A percentile compares a stretch with the other conserved stretches of the same genome.
These are phyloP conservation scores for Gelatoporia subvermispora DNA, from an alignment of 768 basidiomycete species.

Conservation along the genomic window DNA sequence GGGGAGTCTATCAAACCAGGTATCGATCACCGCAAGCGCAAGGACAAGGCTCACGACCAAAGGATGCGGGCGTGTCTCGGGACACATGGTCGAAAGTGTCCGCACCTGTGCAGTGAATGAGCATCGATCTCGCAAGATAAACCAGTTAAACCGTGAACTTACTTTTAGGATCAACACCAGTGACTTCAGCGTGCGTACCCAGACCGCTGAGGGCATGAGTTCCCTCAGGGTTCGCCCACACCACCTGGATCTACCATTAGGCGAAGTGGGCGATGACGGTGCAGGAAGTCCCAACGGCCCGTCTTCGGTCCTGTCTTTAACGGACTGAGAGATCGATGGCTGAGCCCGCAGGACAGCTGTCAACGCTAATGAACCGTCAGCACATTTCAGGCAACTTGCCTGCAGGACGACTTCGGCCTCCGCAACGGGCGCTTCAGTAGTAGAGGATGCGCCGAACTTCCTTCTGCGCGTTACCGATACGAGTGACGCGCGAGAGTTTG, in stretches of 20 bases:
- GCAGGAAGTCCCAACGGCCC: not conserved
- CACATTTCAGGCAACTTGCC: not conserved
- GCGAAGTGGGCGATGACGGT: not conserved
- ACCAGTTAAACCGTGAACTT: not conserved
- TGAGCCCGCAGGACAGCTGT: constrained; percentile 4
- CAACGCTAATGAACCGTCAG: constrained; percentile 1
- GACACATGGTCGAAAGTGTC: constrained; percentile 22
- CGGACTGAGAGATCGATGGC: not conserved
- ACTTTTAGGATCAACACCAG: constrained; percentile 34
- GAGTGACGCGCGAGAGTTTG: too few species aligned
- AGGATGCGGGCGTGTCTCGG: constrained; percentile 16
- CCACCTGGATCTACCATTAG: not conserved
- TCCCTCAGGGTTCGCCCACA: not conserved
- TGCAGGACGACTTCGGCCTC: too few species aligned
- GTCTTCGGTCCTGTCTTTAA: not conserved
- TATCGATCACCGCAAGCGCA: constrained; percentile 40
- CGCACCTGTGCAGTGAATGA: constrained; percentile 13
- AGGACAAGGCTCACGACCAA: constrained; percentile 25
- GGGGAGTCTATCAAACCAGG: constrained; percentile 36
- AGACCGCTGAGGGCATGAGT: constrained; percentile 12
- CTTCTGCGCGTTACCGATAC: too few species aligned
- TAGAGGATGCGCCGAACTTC: too few species aligned
- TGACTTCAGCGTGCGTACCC: constrained; percentile 30
- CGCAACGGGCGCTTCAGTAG: too few species aligned
- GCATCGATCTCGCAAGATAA: too few species aligned